Conservation (phyloP, 2,329 filamentous ascomycete species). For the Lachnellula suecica region DNA sequence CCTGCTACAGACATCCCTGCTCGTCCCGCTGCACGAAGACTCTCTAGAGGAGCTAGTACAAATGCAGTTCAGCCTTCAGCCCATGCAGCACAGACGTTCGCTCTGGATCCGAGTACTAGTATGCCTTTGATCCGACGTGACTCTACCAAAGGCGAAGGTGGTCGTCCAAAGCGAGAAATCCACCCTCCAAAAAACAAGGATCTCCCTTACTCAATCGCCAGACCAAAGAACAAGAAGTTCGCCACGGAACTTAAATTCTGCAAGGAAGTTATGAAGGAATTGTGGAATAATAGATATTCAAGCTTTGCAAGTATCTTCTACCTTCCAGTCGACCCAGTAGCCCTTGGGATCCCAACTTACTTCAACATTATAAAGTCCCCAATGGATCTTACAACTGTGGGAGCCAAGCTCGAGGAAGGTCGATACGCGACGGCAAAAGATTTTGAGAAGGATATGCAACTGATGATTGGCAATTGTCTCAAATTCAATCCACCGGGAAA, state of each 20-base stretch:
- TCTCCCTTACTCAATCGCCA: slow-evolving; percentile 75
- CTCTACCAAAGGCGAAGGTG: slow-evolving; percentile 72
- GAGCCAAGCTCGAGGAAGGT: slow-evolving; percentile 71
- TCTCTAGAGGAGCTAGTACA: slow-evolving; percentile 31
- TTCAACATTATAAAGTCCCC: slow-evolving; percentile 93
- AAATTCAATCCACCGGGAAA: slow-evolving; percentile 86
- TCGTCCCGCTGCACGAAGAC: slow-evolving; percentile 37
- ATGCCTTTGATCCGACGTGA: slow-evolving; percentile 83
- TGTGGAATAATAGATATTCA: slow-evolving; percentile 72
- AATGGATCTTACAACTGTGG: slow-evolving; percentile 89
- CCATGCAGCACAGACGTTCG: slow-evolving; percentile 60
- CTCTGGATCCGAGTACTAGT: slow-evolving; percentile 69
- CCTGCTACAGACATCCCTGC: slow-evolving; percentile 38
- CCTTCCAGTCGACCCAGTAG: slow-evolving; percentile 86
- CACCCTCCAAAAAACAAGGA: slow-evolving; percentile 89
- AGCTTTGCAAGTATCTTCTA: slow-evolving; percentile 73
- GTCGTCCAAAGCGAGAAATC: slow-evolving; percentile 88
- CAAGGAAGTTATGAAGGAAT: slow-evolving; percentile 74
- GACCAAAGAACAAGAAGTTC: slow-evolving; percentile 87
- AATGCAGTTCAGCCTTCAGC: slow-evolving; percentile 34
- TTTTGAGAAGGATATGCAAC: slow-evolving; percentile 77
- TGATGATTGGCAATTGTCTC: slow-evolving; percentile 88
- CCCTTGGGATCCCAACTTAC: slow-evolving; percentile 89
- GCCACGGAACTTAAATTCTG: slow-evolving; percentile 89
- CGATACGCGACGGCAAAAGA: slow-evolving; percentile 82